These are phyloP conservation scores for Thraustochytrium sp. DNA, from an alignment of 352 stramenopile genomes.

Conservation along the genomic window DNA sequence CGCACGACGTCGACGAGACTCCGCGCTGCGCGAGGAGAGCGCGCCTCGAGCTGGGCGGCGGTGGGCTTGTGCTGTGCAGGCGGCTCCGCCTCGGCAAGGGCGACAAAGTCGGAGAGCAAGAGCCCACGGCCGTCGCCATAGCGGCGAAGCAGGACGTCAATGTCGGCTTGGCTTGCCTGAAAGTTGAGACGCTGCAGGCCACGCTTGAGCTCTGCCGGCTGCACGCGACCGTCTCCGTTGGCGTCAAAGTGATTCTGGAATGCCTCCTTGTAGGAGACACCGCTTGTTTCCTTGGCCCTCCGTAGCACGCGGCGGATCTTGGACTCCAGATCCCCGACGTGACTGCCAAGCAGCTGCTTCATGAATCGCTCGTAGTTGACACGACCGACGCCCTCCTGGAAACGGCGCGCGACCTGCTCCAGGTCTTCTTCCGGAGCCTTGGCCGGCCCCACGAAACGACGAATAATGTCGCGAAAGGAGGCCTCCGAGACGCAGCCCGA, in stretches of 20 bases:
- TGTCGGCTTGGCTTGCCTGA: neutral
- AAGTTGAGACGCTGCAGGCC: constrained; percentile 15
- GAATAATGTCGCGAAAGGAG: neutral
- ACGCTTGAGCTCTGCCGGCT: constrained; percentile 45
- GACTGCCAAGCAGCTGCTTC: neutral
- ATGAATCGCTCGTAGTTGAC: constrained; percentile 32
- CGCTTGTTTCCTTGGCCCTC: constrained; percentile 46
- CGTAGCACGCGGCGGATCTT: constrained; percentile 31
- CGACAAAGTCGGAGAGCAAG: neutral
- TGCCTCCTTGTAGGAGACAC: constrained; percentile 59
- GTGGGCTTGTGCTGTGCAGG: neutral
- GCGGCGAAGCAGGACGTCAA: neutral
- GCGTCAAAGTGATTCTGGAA: constrained; percentile 80
- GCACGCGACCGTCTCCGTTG: constrained; percentile 56
- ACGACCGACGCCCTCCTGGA: neutral
- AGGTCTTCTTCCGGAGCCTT: neutral
- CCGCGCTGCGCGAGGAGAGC: neutral
- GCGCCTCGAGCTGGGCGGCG: neutral
- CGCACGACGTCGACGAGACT: neutral
- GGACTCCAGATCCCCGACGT: constrained; percentile 13
- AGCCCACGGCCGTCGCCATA: constrained; percentile 14
- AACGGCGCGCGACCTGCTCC: neutral
- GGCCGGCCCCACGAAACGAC: neutral
- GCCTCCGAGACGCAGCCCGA: neutral
- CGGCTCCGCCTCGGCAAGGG: neutral